phyloP scores from a whole-genome alignment of 805 yeast genomes.

The Candida nonsorbophila region DNA sequence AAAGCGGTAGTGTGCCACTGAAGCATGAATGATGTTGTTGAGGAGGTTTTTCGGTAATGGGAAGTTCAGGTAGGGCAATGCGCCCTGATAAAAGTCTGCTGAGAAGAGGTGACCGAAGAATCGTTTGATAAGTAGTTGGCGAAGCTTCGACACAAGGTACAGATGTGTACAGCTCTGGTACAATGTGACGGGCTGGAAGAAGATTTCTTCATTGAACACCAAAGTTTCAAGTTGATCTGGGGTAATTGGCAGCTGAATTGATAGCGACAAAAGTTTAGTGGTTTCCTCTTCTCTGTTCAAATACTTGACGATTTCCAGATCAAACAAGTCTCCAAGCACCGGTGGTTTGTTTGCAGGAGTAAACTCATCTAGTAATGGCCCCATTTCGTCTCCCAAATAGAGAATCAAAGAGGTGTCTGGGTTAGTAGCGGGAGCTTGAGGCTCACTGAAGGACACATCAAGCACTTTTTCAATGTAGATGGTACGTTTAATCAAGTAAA shows the following conservation, averaged over 20 bases:
- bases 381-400: constrained; percentile 18
- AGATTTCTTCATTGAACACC: constrained; percentile 7
- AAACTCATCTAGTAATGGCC: constrained; percentile 22
- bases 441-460: constrained; percentile 5
- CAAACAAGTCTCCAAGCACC: constrained; percentile 8
- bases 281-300: constrained; percentile 24
- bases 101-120: constrained; percentile 6
- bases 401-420: constrained; percentile 13
- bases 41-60: constrained; percentile 17
- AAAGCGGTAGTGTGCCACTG: constrained; percentile 1
- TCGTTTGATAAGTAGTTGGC: constrained; percentile 4
- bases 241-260: constrained; percentile 13
- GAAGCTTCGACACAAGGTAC: constrained; percentile 5
- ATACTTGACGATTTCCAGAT: constrained; percentile 7
- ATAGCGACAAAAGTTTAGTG: constrained; percentile 13
- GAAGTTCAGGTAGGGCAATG: constrained; percentile 10
- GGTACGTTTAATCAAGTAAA: constrained; percentile 20
- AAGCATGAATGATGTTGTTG: constrained; percentile 15
- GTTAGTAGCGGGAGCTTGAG: constrained; percentile 3
- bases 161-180: constrained; percentile 3
- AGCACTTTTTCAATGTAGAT: constrained; percentile 15
- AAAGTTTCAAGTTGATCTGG: constrained; percentile 6
- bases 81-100: constrained; percentile 9
- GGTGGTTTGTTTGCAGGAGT: constrained; percentile 2
- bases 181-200: constrained; percentile 4